Percentiles rank a stretch among this genome's conserved stretches.
phyloP scores from a whole-genome alignment of 228 moss, liverwort and hornwort species.

The Sphagnum magellanicum region DNA sequence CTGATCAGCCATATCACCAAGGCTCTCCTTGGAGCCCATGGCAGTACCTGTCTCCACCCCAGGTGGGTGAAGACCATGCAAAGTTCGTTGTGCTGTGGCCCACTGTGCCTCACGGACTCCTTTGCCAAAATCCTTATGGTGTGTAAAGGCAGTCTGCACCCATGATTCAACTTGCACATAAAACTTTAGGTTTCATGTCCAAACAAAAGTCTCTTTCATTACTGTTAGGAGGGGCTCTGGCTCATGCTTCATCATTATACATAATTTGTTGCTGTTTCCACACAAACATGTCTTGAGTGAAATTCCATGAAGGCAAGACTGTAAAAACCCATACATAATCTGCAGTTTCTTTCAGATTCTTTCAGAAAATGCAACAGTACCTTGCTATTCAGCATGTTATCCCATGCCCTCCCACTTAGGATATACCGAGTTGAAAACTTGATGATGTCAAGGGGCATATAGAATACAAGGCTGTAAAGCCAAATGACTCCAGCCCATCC shows the following conservation, averaged over 20 bases:
- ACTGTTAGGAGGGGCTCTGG: no score
- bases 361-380: constrained; percentile 7
- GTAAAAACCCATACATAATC: no score
- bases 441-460: constrained; percentile 51
- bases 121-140: constrained; percentile 61
- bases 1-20: constrained; percentile 32
- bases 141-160: constrained; percentile 62
- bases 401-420: constrained; percentile 45
- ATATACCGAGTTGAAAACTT: constrained; percentile 51
- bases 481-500: constrained; percentile 69
- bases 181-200: no score
- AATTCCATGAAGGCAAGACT: no score
- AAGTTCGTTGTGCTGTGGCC: constrained; percentile 67
- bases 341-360: no score
- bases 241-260: no score
- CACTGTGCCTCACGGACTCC: constrained; percentile 61
- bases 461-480: constrained; percentile 48
- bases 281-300: no score
- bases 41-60: constrained; percentile 12
- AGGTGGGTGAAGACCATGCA: constrained; percentile 55
- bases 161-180: no score
- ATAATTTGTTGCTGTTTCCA: no score
- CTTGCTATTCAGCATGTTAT: constrained; percentile 49
- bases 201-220: no score
- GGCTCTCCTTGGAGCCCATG: background rate